Base-by-base conservation (phyloP, 176 grass and related monocot species). In the Avena atlantica region DNA sequence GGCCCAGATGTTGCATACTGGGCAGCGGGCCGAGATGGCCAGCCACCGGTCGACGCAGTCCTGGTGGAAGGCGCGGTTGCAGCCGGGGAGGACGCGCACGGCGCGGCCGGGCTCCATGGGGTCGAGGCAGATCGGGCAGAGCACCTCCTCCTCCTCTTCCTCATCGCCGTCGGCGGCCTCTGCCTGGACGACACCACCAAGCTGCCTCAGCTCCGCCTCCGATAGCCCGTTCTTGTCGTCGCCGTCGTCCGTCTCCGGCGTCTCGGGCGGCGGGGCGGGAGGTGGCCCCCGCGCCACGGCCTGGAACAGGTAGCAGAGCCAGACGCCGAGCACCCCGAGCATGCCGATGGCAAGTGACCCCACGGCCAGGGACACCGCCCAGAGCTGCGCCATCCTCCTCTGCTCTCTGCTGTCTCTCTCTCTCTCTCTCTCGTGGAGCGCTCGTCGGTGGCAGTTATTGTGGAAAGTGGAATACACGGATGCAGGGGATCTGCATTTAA, bases 1-100 rank as follows among this genome's bases (percentile, higher is more conserved):
- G 9, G 87, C 77, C 75, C 63, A 86, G 6, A 65, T 29, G 81
- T 85, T 91, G 84, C 89, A 94, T 15, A 94, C 69, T 0, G 89
- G 89, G 75, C 89, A 94, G 34, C 89, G 84, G 55, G 84, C 76
- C 24, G 84, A 91, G 80, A 86, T 71, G 68, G 75, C 48, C 25
- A 94, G 92, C 87, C 92, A 94, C 45, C 81, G 24, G 80, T 89
- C 92, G 76, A 94, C 58, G 80, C 92, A 91, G 52, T 94, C 89
- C 69, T 70, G 69, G 89, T 94, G 92, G 76, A 94, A 94, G 62
- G 87, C 80, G 68, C 82, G 87, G 87, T 88, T 84, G 87, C 92
- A 94, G 37, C 89, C 80, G 6, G 84, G 87, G 23, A 94, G 92
- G 62, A 94, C 75, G 31, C 89, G 92, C 80, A 94, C 89, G 60